phyloP scores from a whole-genome alignment of 768 basidiomycete genomes.

The Infundibulicybe gibba region DNA sequence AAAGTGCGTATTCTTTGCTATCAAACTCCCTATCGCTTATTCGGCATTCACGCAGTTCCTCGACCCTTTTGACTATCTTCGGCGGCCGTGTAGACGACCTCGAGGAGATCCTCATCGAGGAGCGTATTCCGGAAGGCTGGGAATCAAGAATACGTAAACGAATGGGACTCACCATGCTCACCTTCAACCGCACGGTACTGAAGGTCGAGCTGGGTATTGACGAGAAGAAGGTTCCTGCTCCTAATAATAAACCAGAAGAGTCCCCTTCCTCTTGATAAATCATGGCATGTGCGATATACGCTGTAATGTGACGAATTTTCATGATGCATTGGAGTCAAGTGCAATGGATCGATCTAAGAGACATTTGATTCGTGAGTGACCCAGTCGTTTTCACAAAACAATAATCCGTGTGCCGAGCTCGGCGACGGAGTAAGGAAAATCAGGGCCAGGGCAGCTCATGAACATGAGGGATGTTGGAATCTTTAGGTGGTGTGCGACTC shows the following conservation, averaged over 20 bases:
- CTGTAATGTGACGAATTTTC: neutral
- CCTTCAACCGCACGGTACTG: constrained; percentile 47
- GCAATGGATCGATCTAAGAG: too few relatives aligned
- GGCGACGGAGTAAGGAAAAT: constrained; percentile 36
- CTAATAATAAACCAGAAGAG: neutral
- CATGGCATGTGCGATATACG: neutral
- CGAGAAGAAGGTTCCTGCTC: constrained; percentile 28
- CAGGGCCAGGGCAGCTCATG: constrained; percentile 53
- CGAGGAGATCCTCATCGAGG: constrained; percentile 55
- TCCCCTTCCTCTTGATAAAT: neutral
- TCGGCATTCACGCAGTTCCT: constrained; percentile 36
- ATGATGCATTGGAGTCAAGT: neutral
- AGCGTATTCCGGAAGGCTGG: constrained; percentile 70
- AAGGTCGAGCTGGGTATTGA: constrained; percentile 36
- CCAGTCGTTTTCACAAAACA: constrained; percentile 20
- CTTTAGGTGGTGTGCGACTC: constrained; percentile 42
- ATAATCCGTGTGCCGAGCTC: constrained; percentile 55
- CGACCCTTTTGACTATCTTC: constrained; percentile 62
- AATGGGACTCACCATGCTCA: constrained; percentile 55
- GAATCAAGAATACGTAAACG: constrained; percentile 54
- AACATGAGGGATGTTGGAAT: constrained; percentile 59
- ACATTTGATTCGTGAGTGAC: too few relatives aligned
- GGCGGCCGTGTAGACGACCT: constrained; percentile 61
- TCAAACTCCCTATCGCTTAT: constrained; percentile 1
- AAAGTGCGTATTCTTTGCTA: constrained; percentile 43